A percentile compares a stretch with the other conserved stretches of the same genome.
phyloP scores from a whole-genome alignment of 2,329 filamentous ascomycete species.

The Alternaria brassicicola region DNA sequence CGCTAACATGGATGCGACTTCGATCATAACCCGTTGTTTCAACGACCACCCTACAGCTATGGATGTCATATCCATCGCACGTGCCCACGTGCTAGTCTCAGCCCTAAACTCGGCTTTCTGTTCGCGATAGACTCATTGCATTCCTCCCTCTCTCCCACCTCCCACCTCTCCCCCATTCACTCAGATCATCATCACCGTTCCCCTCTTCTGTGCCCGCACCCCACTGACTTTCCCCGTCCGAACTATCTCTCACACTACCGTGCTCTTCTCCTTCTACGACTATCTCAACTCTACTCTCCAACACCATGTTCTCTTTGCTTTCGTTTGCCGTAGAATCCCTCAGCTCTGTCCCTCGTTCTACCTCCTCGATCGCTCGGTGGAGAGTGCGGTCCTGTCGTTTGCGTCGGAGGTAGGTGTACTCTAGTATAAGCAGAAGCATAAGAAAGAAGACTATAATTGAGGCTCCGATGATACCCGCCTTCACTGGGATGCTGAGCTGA shows the following conservation, averaged over 20 bases:
- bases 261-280: conserved; percentile 23
- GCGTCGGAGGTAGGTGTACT: conserved; percentile 24
- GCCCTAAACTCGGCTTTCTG: neutral
- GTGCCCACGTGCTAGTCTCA: neutral
- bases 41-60: neutral
- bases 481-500: conserved; percentile 8
- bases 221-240: conserved; percentile 4
- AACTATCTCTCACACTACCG: conserved; percentile 9
- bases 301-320: conserved; percentile 31
- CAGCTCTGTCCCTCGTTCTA: conserved; percentile 19
- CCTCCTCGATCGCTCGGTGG: conserved; percentile 27
- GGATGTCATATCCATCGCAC: neutral
- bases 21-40: neutral
- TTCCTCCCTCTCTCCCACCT: conserved; percentile 7
- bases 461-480: conserved; percentile 13
- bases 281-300: conserved; percentile 36
- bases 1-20: neutral
- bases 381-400: conserved; percentile 25
- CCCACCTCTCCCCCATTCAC: conserved; percentile 24
- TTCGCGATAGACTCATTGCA: conserved; percentile 25
- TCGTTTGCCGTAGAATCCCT: neutral
- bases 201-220: conserved; percentile 1
- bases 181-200: conserved; percentile 12
- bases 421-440: conserved; percentile 14
- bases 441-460: conserved; percentile 11